Evolutionary conservation across 164 flowering plant species (phyloP).

Genomic region (Liriodendron chinense): DNA sequence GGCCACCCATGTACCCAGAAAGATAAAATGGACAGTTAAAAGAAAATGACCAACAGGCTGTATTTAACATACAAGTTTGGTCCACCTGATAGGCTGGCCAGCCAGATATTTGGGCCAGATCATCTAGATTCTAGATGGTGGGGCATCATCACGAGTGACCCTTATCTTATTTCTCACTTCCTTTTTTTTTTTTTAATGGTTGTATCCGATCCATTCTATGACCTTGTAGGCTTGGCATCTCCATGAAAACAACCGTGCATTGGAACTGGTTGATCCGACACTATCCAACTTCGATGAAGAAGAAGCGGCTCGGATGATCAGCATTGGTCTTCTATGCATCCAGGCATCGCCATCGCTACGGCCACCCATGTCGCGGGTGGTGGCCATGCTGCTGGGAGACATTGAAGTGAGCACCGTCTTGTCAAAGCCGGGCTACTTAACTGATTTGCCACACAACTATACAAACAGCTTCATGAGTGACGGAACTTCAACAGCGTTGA

Average conservation of each 20-base stretch:
- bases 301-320: constrained; percentile 43
- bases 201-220: neutral
- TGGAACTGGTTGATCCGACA: constrained; percentile 45
- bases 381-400: constrained; percentile 64
- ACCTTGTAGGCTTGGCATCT: constrained; percentile 55
- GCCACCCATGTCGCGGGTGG: constrained; percentile 62
- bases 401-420: constrained; percentile 41
- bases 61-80: too few species aligned
- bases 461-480: constrained; percentile 17
- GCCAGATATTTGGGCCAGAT: too few species aligned
- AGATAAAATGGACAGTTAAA: too few species aligned
- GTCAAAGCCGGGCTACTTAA: constrained; percentile 30
- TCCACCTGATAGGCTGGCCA: too few species aligned
- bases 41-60: too few species aligned
- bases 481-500: neutral
- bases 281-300: constrained; percentile 32
- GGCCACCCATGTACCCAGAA: too few species aligned
- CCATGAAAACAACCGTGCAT: constrained; percentile 30
- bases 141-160: too few species aligned
- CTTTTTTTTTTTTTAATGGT: too few species aligned
- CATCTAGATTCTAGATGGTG: too few species aligned
- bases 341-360: constrained; percentile 57
- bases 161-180: too few species aligned
- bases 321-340: constrained; percentile 55
- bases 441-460: constrained; percentile 17